phyloP scores from a whole-genome alignment of 805 yeast species.

The Cyberlindnera nakhonratchasimensis region DNA sequence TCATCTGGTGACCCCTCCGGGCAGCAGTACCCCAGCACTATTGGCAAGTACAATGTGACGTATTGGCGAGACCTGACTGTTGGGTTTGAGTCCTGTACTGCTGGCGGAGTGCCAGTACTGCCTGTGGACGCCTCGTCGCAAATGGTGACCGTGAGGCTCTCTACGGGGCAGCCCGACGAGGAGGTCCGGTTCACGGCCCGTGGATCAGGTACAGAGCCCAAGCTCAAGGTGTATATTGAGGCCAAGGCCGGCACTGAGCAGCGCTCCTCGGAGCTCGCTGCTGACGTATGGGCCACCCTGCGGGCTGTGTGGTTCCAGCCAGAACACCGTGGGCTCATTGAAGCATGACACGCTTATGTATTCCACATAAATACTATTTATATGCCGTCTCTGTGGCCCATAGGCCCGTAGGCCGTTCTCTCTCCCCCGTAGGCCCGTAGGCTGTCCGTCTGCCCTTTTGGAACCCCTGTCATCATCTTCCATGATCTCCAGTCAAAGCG shows the following conservation, averaged over 20 bases:
- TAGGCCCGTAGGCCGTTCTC: no score
- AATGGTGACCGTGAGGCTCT: slow-evolving; percentile 73
- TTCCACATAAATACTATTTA: no score
- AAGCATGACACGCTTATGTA: slow-evolving; percentile 5
- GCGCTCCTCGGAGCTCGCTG: slow-evolving; percentile 51
- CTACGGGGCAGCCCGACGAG: slow-evolving; percentile 28
- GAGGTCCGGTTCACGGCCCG: slow-evolving; percentile 75
- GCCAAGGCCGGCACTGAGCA: slow-evolving; percentile 50
- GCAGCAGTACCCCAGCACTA: slow-evolving; percentile 38
- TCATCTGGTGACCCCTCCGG: slow-evolving; percentile 20
- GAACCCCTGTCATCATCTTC: no score
- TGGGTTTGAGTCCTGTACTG: slow-evolving; percentile 74
- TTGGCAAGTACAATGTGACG: slow-evolving; percentile 57
- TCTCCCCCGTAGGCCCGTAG: no score
- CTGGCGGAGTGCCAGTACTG: slow-evolving; percentile 52
- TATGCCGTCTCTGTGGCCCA: no score
- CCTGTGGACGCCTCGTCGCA: slow-evolving; percentile 75
- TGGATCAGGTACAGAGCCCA: slow-evolving; percentile 97
- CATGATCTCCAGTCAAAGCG: no score
- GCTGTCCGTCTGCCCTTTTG: no score
- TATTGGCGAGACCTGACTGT: slow-evolving; percentile 81
- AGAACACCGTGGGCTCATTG: slow-evolving; percentile 37
- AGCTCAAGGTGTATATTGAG: slow-evolving; percentile 87
- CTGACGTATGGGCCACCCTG: slow-evolving; percentile 62
- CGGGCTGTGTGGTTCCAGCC: slow-evolving; percentile 69